A percentile compares a stretch with the other conserved stretches of the same genome.
phyloP scores from a whole-genome alignment of 176 grass and related monocot genomes.

The Juncus effusus region DNA sequence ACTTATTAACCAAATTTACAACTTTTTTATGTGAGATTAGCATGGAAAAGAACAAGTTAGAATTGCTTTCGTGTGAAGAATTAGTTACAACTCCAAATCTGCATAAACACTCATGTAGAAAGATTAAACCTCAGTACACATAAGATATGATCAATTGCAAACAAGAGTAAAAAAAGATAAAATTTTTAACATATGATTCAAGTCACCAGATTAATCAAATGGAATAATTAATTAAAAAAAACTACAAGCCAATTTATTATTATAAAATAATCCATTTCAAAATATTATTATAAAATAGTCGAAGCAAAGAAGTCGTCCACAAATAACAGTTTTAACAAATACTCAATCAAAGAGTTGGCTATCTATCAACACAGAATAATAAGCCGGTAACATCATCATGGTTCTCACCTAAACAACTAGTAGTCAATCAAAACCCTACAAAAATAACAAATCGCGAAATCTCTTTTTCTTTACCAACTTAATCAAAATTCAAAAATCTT shows the following conservation, averaged over 20 bases:
- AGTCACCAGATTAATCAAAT: conserved; percentile 10
- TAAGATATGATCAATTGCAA: too few species aligned
- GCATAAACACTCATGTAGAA: too few species aligned
- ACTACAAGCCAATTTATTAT: conserved; percentile 5
- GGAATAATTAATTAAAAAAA: conserved; percentile 8
- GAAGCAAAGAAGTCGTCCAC: conserved; percentile 8
- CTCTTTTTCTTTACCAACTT: conserved; percentile 34
- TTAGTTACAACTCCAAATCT: too few species aligned
- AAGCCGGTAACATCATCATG: not conserved
- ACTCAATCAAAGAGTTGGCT: conserved; percentile 17
- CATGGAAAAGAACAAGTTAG: too few species aligned
- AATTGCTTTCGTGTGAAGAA: too few species aligned
- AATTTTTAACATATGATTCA: not conserved
- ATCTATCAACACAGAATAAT: conserved; percentile 28
- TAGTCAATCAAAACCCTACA: conserved; percentile 47
- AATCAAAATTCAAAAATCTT: conserved; percentile 94
- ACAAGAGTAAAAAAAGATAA: not conserved
- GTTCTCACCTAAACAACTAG: conserved; percentile 54
- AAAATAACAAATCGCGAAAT: conserved; percentile 48
- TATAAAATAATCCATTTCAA: conserved; percentile 12
- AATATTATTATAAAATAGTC: too few species aligned
- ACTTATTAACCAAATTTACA: too few species aligned
- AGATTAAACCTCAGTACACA: too few species aligned
- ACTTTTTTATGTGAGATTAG: too few species aligned
- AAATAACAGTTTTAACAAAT: conserved; percentile 19